These are phyloP conservation scores for Lumnitzera racemosa DNA, from an alignment of 345 rosid genomes.

Conservation along the genomic window DNA sequence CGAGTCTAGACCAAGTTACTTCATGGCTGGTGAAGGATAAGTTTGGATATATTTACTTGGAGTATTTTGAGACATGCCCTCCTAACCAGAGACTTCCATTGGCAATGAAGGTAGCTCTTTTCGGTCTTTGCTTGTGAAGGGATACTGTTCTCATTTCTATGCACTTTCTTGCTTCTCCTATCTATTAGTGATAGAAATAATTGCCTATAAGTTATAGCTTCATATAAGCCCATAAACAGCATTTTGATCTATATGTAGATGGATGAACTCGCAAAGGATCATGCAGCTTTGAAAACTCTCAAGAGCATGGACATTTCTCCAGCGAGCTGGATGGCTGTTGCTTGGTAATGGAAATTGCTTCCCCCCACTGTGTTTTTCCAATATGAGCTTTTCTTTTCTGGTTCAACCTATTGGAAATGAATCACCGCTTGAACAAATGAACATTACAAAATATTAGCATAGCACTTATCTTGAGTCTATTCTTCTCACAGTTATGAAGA, in stretches of 20 bases:
- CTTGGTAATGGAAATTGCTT: slow-evolving; percentile 43
- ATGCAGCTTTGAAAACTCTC: slow-evolving; percentile 40
- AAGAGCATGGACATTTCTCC: slow-evolving; percentile 74
- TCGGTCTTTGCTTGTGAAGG: not conserved
- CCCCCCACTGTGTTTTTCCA: not conserved
- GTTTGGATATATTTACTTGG: slow-evolving; percentile 47
- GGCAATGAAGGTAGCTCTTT: slow-evolving; percentile 36
- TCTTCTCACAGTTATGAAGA: no score
- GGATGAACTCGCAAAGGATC: slow-evolving; percentile 32
- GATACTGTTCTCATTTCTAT: not conserved
- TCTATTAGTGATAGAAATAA: not conserved
- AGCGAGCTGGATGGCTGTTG: slow-evolving; percentile 92
- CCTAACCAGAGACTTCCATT: slow-evolving; percentile 66
- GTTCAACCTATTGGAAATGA: not conserved
- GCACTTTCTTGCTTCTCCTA: not conserved
- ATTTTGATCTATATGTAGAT: slow-evolving; percentile 28
- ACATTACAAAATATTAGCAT: no score
- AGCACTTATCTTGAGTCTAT: no score
- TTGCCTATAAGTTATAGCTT: not conserved
- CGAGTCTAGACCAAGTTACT: slow-evolving; percentile 34
- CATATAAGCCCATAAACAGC: not conserved
- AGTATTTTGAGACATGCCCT: slow-evolving; percentile 49
- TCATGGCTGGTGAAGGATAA: slow-evolving; percentile 23
- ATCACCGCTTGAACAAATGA: no score
- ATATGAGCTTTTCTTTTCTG: not conserved